phyloP scores from a whole-genome alignment of 768 basidiomycete species.

The Termitomyces sp. region DNA sequence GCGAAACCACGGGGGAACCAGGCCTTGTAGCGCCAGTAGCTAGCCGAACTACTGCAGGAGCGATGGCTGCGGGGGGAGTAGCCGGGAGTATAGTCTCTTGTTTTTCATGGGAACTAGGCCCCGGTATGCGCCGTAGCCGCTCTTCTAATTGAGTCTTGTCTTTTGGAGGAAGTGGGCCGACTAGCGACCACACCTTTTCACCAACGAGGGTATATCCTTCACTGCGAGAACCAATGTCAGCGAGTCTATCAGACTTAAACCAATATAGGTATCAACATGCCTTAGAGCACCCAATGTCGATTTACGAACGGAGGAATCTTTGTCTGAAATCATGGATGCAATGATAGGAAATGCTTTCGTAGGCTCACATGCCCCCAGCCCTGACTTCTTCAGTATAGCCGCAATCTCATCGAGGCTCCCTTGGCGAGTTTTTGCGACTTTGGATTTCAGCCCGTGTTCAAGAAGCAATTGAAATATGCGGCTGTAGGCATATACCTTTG shows the following conservation, averaged over 20 bases:
- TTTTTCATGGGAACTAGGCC: conserved; percentile 52
- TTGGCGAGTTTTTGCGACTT: conserved; percentile 89
- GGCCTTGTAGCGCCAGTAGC: conserved; percentile 44
- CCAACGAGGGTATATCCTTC: conserved; percentile 82
- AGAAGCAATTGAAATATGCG: conserved; percentile 85
- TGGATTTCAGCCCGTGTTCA: conserved; percentile 85
- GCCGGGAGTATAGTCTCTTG: conserved; percentile 27
- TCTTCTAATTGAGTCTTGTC: conserved; percentile 94
- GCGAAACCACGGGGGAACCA: conserved; percentile 24
- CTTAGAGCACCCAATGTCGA: conserved; percentile 81
- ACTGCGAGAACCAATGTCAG: conserved; percentile 35
- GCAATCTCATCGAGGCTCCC: conserved; percentile 83
- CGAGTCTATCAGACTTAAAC: background rate
- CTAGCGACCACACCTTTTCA: conserved; percentile 80
- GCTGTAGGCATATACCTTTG: conserved; percentile 91
- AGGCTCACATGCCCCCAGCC: conserved; percentile 79
- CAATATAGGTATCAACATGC: conserved; percentile 32
- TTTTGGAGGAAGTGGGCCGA: conserved; percentile 74
- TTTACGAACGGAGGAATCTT: conserved; percentile 85
- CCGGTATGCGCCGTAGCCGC: conserved; percentile 76
- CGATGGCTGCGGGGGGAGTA: conserved; percentile 6
- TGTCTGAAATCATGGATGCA: conserved; percentile 81
- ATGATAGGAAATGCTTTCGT: conserved; percentile 75
- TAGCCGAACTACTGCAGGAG: conserved; percentile 54
- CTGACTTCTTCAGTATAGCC: conserved; percentile 74